Evolutionary conservation across 306 rosid species (phyloP), one percentile per base, ranked within the genome.

Genomic region (Castanospermum australe): DNA sequence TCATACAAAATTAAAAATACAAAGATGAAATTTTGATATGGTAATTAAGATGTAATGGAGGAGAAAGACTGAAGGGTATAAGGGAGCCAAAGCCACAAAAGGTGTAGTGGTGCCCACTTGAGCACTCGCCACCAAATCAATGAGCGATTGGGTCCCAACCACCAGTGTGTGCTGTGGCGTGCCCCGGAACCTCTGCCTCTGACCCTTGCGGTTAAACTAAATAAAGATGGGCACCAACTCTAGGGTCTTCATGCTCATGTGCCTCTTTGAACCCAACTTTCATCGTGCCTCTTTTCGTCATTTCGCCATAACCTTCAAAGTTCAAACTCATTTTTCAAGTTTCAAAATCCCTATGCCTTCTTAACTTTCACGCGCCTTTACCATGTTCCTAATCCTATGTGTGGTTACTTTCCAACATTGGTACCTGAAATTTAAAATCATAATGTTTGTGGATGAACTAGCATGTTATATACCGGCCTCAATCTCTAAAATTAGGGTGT

Each of bases 51-150:
- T 35, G 5, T n/a, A 20, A 61, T 20, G 64, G 67, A n/a, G 1
- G 61, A 36, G 64, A 78, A 57, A 80, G 84, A 35, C 60, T 42
- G 92, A 77, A 77, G 82, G 87, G 83, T 66, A 77, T 21, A 76
- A 82, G 75, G 88, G 95, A 59, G 90, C 85, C 89, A 83, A 45
- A 78, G 47, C 7, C n/a, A n/a, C n/a, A n/a, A 76, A 77, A 28
- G 45, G 71, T 51, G 80, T 14, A 20, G 81, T 83, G 87, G 88
- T 71, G 75, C 87, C 87, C 84, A 78, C 80, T 0, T 15, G 0
- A 41, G 86, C 91, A 81, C 84, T 60, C 71, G 13, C 20, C 73
- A 44, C 66, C 36, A 77, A 25, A 39, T 15, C 51, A 73, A 55
- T 39, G 39, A 54, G 39, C 8, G 30, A 41, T 2, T 38, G 84